Base-by-base conservation (phyloP, 768 basidiomycete genomes). In the Podaxis sp. region DNA sequence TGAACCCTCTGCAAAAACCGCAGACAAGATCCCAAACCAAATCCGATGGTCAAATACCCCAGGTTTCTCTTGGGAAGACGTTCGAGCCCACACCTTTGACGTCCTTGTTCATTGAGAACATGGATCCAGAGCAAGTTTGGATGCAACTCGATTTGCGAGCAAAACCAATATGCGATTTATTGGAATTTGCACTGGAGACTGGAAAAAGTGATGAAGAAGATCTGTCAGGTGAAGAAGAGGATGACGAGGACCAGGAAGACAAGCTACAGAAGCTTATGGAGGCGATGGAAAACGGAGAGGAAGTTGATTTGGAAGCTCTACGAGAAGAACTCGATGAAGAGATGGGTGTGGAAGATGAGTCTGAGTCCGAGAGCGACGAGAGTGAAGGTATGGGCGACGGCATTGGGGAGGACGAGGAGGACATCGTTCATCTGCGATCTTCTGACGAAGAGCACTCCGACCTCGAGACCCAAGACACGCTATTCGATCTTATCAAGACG, bases 261-360 rank as follows among this genome's bases (percentile, higher is more conserved):
- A 94, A 95, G 76, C 88, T 99, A 40, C 85, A 87, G 69, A 94
- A 96, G 78, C 95, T 96, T 58, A 94, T 96, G 82, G 85, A 89
- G 68, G 94, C 95, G 65, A 96, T 98, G 93, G 78, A 80, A 66
- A 85, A 85, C 58, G 97, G 95, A 69, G 96, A 96, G 83, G 77
- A 88, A 71, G 97, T 98, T 30, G 71, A 68, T 3, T 71, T 70
- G 4, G 69, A 69, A 20, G 63, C 73, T 22, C 33, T 58, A n/a
- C 60, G 53, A 5, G 66, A 58, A 13, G 64, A 65, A 6, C 13
- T 55, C 30, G 62, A 54, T 22, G 64, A 65, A 28, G 69, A 72
- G 22, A 69, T 68, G 11, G 70, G 69, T 24, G 73, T 69, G 8
- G 64, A 67, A 10, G 63, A 62, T 1, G 65, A 64, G 13, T 58